Evolutionary conservation across 805 yeast species (phyloP), one percentile per base, ranked within the genome.

Genomic region (Starmerella sirachaensis): DNA sequence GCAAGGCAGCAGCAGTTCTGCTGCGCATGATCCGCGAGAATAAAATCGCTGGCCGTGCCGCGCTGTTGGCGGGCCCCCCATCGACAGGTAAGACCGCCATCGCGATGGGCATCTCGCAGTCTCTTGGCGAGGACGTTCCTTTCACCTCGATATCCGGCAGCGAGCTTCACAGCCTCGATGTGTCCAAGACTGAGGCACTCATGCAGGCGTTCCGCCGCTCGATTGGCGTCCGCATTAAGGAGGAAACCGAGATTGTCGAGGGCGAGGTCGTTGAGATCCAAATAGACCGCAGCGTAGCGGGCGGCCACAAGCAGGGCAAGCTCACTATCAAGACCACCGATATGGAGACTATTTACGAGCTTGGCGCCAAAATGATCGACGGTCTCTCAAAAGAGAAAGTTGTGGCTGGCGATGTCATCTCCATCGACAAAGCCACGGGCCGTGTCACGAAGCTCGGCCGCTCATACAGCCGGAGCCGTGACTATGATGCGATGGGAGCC

Each of bases 261-360:
- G 99, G 99, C 59, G 99, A 91, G 62, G 98, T 91, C 35, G 95
- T 91, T 25, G 99, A 91, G 62, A 81, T 84, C 55, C 94, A 83
- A 63, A 83, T 84, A 49, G 95, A 84, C 61, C 74, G 94, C 56
- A 78, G 93, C 18, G 73, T 91, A 40, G 81, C 94, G 8, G 98
- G 98, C 28, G 99, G 99, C 35, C 95, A 85, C 61, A 88, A 91
- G 58, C 97, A 93, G 61, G 97, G 98, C 29, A 91, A 91, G 62
- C 74, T 93, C 53, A 91, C 98, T 14, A 88, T 91, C 59, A 91
- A 84, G 58, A 82, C 97, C 32, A 91, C 97, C 29, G 94, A 91
- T 59, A 93, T 91, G 94, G 98, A 93, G 62, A 88, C 98, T 18
- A 84, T 91, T 45, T 91, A 91, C 62, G 98, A 91, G 62, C 68